Conservation (phyloP, 2,329 filamentous ascomycete genomes). For the Escovopsis sp. region DNA sequence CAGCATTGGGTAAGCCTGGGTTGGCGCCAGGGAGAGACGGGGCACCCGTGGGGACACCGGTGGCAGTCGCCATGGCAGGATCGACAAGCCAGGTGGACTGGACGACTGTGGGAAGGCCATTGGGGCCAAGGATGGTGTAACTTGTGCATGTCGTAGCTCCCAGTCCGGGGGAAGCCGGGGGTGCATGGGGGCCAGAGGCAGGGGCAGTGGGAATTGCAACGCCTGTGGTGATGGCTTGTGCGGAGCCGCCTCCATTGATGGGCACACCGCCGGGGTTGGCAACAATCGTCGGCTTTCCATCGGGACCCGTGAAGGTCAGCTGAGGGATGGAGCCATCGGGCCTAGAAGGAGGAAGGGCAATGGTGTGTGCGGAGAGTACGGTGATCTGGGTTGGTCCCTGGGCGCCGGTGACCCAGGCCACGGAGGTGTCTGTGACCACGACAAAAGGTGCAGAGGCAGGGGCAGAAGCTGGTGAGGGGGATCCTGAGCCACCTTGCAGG, state of each 20-base stretch:
- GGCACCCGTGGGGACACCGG: conserved; percentile 5
- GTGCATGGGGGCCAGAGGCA: neutral
- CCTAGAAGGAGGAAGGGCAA: conserved; percentile 6
- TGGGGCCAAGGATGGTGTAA: conserved; percentile 16
- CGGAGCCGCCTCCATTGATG: conserved; percentile 2
- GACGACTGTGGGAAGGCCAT: conserved; percentile 19
- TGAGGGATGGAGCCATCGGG: conserved; percentile 6
- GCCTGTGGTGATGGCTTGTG: conserved; percentile 3
- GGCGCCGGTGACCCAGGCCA: conserved; percentile 9
- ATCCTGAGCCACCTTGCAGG: neutral
- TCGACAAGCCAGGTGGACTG: conserved; percentile 18
- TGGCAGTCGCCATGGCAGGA: neutral
- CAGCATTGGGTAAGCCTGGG: conserved; percentile 3
- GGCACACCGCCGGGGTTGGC: conserved; percentile 3
- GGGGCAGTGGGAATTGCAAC: neutral
- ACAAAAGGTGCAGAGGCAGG: conserved; percentile 5
- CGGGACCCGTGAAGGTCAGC: conserved; percentile 9
- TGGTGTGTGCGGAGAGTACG: conserved; percentile 10
- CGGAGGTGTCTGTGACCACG: conserved; percentile 11
- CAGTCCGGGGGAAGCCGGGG: neutral
- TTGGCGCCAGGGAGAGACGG: conserved; percentile 1
- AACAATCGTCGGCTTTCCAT: conserved; percentile 15
- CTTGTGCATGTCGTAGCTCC: conserved; percentile 7
- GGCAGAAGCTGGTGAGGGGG: conserved; percentile 2
- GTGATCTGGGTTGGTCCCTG: conserved; percentile 9